Evolutionary conservation across 73 alveolate genomes (phyloP), one percentile per base, ranked within the genome.

Genomic region (Tetrahymena elliotti): DNA sequence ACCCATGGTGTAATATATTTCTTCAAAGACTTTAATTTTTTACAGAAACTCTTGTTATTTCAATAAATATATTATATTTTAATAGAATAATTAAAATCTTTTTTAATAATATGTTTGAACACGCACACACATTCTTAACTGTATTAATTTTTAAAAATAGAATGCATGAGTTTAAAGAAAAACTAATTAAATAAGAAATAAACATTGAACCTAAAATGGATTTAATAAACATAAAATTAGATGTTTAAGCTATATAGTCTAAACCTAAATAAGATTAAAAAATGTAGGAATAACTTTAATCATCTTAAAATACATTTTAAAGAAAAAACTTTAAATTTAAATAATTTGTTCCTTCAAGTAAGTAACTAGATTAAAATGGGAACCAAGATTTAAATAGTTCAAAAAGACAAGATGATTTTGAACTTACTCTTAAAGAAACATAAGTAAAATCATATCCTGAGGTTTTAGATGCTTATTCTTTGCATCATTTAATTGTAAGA

Each of bases 401-500:
- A 22, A 94, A 52, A 35, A 93, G 27, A 34, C 52, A 84, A 24
- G 47, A 34, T 22, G 82, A 33, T 52, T n/a, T 31, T 16, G 94
- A 96, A 24, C 36, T 68, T 27, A 68, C 36, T 11, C n/a, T 68
- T 22, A 68, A 68, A 27, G 95, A 93, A 7, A 94, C 92, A 11
- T 93, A 97, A 27, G 97, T 96, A 52, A 94, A 98, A 38, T 82
- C 96, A 31, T 97, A 97, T 93, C 95, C 97, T 83, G 98, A 97
- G 82, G 97, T 97, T 38, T 93, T 97, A 96, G 99, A 97, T 93
- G 94, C 97, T 31, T 97, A 94, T 93, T 97, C 99, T 34, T 94
- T 97, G 93, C 99, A 96, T 84, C 93, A 93, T 40, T 97, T 97
- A 68, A 93, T 96, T 20, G 97, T 97, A 34, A 92, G 97, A 84